A percentile compares a stretch with the other conserved stretches of the same genome.
Evolutionary conservation across 768 basidiomycete genomes (phyloP).

Genomic region (Lactifluus volemus): DNA sequence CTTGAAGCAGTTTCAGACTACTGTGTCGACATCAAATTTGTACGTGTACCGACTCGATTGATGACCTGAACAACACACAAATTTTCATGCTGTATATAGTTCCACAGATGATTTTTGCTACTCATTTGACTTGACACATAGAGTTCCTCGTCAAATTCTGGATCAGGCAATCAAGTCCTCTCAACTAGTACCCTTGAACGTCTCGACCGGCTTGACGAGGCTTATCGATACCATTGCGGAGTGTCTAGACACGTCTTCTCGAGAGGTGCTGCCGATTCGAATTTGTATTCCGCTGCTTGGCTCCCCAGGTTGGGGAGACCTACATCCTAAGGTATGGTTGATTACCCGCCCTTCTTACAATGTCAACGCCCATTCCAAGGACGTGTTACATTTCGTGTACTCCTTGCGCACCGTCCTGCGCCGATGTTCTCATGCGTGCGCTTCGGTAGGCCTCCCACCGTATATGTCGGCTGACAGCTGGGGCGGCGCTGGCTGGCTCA

Average conservation of each 20-base stretch:
- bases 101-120: slow-evolving; percentile 54
- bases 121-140: slow-evolving; percentile 63
- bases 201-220: slow-evolving; percentile 1
- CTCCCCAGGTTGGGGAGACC: slow-evolving; percentile 59
- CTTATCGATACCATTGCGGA: slow-evolving; percentile 7
- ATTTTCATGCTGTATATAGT: slow-evolving; percentile 27
- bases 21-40: slow-evolving; percentile 44
- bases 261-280: slow-evolving; percentile 5
- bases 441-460: slow-evolving; percentile 58
- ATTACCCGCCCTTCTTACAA: neutral
- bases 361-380: slow-evolving; percentile 32
- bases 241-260: slow-evolving; percentile 15
- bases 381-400: slow-evolving; percentile 65
- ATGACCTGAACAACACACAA: neutral
- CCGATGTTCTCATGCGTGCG: slow-evolving; percentile 50
- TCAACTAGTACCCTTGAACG: slow-evolving; percentile 7
- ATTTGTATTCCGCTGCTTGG: slow-evolving; percentile 19
- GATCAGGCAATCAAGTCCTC: slow-evolving; percentile 25
- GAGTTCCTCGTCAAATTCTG: slow-evolving; percentile 41
- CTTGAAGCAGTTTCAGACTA: slow-evolving; percentile 89
- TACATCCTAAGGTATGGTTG: slow-evolving; percentile 41
- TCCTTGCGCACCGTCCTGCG: slow-evolving; percentile 54
- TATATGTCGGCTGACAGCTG: slow-evolving; percentile 49
- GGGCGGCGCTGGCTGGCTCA: slow-evolving; percentile 62
- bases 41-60: slow-evolving; percentile 29